These are phyloP conservation scores for Uronychia binucleata DNA, from an alignment of 73 alveolate genomes.

Conservation along the genomic window DNA sequence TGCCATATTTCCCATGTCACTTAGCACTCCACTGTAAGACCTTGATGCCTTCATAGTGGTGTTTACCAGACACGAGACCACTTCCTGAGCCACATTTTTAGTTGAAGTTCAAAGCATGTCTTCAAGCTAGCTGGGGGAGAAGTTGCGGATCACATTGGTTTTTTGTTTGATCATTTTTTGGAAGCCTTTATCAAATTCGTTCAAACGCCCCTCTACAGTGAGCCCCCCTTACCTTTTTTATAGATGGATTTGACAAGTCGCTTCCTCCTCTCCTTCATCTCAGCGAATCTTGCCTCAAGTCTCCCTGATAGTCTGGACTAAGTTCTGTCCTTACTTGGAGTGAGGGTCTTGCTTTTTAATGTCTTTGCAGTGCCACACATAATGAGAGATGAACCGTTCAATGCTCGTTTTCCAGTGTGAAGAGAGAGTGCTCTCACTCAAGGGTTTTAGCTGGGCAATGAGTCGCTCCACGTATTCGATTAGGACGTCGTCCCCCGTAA, in stretches of 20 bases:
- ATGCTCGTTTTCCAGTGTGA: slow-evolving; percentile 38
- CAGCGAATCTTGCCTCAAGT: slow-evolving; percentile 53
- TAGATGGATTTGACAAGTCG: slow-evolving; percentile 33
- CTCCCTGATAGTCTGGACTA: slow-evolving; percentile 23
- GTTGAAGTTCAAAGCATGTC: slow-evolving; percentile 65
- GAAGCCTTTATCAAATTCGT: slow-evolving; percentile 66
- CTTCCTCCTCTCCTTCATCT: slow-evolving; percentile 54
- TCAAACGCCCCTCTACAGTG: slow-evolving; percentile 39
- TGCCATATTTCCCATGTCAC: neutral
- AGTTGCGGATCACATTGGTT: slow-evolving; percentile 35
- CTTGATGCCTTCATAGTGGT: neutral
- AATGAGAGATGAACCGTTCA: slow-evolving; percentile 17
- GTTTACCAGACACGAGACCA: neutral
- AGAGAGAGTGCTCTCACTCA: slow-evolving; percentile 6
- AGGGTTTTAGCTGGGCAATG: neutral
- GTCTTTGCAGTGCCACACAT: slow-evolving; percentile 44
- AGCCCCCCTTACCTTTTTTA: slow-evolving; percentile 29
- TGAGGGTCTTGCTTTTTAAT: neutral
- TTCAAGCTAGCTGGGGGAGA: slow-evolving; percentile 55
- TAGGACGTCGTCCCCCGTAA: slow-evolving; percentile 66
- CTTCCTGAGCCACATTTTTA: slow-evolving; percentile 62
- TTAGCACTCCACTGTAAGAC: neutral
- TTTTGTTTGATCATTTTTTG: slow-evolving; percentile 50
- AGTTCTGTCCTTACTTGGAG: slow-evolving; percentile 2
- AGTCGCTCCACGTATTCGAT: slow-evolving; percentile 56